Conservation (phyloP, 352 stramenopile genomes). For the Phytophthora quininea region DNA sequence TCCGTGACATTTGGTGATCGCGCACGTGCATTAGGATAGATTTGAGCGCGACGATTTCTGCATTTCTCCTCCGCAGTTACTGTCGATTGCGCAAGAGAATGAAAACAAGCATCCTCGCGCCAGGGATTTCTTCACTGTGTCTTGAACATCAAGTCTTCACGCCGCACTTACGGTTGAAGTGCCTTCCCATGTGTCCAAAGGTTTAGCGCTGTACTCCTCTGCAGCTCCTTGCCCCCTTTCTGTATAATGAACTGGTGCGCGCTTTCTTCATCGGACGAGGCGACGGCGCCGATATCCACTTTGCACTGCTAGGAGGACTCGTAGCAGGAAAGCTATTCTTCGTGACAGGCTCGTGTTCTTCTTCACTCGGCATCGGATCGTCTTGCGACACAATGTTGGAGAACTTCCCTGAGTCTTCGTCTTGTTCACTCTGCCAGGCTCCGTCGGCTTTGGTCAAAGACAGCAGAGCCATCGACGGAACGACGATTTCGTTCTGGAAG, state of each 20-base stretch:
- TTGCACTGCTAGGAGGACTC: too few relatives aligned
- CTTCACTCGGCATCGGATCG: not conserved
- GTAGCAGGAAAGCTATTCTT: too few relatives aligned
- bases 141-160: not conserved
- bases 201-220: too few relatives aligned
- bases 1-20: constrained; percentile 89
- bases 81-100: constrained; percentile 6
- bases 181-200: too few relatives aligned
- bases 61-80: constrained; percentile 37
- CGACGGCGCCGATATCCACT: not conserved
- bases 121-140: not conserved
- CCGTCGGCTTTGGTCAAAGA: not conserved
- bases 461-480: not conserved
- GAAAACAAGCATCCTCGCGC: constrained; percentile 7
- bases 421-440: too few relatives aligned
- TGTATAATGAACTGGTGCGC: not conserved
- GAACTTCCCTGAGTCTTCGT: too few relatives aligned
- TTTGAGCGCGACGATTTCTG: constrained; percentile 4
- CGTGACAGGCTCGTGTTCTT: not conserved
- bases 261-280: not conserved
- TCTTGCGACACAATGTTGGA: not conserved
- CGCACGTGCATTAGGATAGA: constrained; percentile 8
- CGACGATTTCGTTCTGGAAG: not conserved
- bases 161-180: too few relatives aligned
- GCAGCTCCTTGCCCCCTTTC: not conserved